Conservation (phyloP, 2,329 filamentous ascomycete species). For the Calonectria honghensis region DNA sequence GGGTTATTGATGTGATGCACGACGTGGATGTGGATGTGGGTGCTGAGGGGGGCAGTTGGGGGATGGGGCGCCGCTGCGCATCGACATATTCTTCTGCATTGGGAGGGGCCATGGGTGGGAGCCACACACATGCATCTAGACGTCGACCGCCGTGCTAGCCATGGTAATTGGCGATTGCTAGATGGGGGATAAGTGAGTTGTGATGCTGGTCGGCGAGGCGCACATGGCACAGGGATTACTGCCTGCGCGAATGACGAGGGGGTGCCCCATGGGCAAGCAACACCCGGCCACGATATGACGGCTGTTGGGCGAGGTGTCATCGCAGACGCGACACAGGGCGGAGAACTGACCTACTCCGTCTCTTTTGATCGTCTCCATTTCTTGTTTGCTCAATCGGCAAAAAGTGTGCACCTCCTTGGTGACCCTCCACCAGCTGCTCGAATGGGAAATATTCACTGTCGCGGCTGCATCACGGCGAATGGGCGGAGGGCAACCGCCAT, state of each 20-base stretch:
- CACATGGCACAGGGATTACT: constrained; percentile 28
- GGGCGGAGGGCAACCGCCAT: not conserved
- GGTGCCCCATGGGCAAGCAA: constrained; percentile 35
- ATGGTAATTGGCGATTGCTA: constrained; percentile 16
- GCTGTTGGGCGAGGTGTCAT: constrained; percentile 40
- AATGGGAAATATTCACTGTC: constrained; percentile 35
- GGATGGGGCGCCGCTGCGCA: constrained; percentile 53
- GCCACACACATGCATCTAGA: constrained; percentile 49
- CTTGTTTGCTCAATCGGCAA: constrained; percentile 31
- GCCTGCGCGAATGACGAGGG: constrained; percentile 15
- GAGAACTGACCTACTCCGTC: constrained; percentile 28
- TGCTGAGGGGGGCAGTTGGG: constrained; percentile 41
- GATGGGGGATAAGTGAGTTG: constrained; percentile 29
- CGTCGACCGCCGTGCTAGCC: constrained; percentile 38
- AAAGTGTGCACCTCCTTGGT: constrained; percentile 36
- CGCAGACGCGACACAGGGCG: constrained; percentile 39
- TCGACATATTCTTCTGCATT: constrained; percentile 52
- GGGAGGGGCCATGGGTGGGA: constrained; percentile 39
- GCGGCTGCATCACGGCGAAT: constrained; percentile 28
- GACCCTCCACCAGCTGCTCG: constrained; percentile 38
- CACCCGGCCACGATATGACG: constrained; percentile 36
- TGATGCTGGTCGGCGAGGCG: constrained; percentile 22
- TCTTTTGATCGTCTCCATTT: constrained; percentile 31
- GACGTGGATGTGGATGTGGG: no score
- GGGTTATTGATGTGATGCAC: constrained; percentile 37